Evolutionary conservation across 1,284 basidiomycete genomes (phyloP).

Genomic region (Boletus coffeatus): DNA sequence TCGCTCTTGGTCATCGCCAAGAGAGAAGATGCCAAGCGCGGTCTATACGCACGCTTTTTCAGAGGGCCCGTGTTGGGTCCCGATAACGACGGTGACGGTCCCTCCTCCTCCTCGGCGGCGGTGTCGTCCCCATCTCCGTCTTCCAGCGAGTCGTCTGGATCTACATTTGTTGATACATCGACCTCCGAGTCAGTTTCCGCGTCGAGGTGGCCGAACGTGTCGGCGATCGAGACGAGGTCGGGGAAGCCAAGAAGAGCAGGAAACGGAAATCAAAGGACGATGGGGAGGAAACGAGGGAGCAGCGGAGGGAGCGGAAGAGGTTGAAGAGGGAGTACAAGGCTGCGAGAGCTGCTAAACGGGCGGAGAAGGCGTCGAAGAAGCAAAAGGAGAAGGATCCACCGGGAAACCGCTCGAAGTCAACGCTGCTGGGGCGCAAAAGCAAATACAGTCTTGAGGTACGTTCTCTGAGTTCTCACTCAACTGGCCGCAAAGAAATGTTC

Average conservation of each 20-base stretch:
- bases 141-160: not conserved
- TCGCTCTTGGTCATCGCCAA: conserved; percentile 65
- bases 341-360: conserved; percentile 17
- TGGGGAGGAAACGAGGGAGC: conserved; percentile 15
- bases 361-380: conserved; percentile 10
- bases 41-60: conserved; percentile 78
- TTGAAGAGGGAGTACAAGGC: conserved; percentile 22
- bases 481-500: not conserved
- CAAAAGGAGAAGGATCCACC: conserved; percentile 1
- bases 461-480: not conserved
- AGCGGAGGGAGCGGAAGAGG: conserved; percentile 24
- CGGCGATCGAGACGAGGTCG: not conserved
- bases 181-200: not conserved
- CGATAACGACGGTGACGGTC: conserved; percentile 21
- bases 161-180: not conserved
- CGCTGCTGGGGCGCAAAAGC: conserved; percentile 39
- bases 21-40: conserved; percentile 68
- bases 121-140: not conserved
- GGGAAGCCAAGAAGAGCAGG: not conserved
- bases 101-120: no score
- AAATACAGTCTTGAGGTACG: conserved; percentile 34
- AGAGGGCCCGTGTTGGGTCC: conserved; percentile 62
- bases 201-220: not conserved
- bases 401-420: conserved; percentile 47
- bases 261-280: conserved; percentile 12